Base-by-base conservation (phyloP, 768 basidiomycete genomes). In the Lenzites betulinus region DNA sequence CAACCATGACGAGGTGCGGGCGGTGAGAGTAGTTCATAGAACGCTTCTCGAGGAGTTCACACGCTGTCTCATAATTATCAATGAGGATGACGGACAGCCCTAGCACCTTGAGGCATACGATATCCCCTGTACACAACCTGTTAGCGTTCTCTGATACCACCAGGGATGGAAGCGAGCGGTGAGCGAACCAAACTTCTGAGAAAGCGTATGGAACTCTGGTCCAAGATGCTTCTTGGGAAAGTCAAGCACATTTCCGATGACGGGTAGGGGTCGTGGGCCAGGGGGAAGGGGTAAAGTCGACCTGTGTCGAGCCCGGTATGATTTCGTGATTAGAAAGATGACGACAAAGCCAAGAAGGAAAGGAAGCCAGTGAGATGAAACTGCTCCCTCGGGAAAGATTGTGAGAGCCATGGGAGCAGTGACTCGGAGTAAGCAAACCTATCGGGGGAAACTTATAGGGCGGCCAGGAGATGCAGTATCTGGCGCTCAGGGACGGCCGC, bases 11-110 rank as follows among this genome's bases (percentile, higher is more conserved):
- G 26, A 89, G 75, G 23, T 76, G 74, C 0, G 88, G 88, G 67
- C 87, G 88, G 74, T 91, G 89, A 8, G 89, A 86, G 70, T 91
- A 92, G 33, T 89, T 85, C 8, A 81, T 76, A 5, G 88, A 87
- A 26, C 84, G 80, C 67, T 83, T 88, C 58, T 92, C 90, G 63
- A 93, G 74, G 55, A 93, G 72, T 20, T 90, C 89, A 41, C 77
- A 75, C 0, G 80, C 81, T 0, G 80, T 84, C 41, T 87, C 79
- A 11, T 80, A 78, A 26, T 80, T 81, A 70, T 84, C 87, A 54
- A 91, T 67, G 71, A 92, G 86, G 30, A 92, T 76, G 44, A 92
- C 79, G 3, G 82, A 80, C 62, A 88, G 83, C 1, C 88, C 87
- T 36, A 88, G 76, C 18, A 89, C 73, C 64, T 86, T 83, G 33